phyloP scores from a whole-genome alignment of 2,329 filamentous ascomycete species.

The Colletotrichum simmondsii region DNA sequence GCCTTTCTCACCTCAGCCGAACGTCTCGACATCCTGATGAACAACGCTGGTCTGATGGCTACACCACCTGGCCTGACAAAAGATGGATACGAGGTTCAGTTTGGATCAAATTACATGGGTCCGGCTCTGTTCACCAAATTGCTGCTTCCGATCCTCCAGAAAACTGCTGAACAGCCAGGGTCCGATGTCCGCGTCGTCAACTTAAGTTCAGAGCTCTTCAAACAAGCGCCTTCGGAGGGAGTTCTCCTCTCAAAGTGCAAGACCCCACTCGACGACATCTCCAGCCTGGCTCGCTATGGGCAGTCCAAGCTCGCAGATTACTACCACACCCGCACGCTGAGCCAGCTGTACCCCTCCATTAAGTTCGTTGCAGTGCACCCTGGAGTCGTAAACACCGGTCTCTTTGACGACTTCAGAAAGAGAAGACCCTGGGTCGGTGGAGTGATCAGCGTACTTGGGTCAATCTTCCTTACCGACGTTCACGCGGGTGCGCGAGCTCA shows the following conservation, averaged over 20 bases:
- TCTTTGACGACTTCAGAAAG: neutral
- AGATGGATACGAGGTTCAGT: constrained; percentile 61
- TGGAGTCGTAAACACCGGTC: constrained; percentile 36
- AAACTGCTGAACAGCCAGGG: constrained; percentile 40
- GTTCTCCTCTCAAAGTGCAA: constrained; percentile 44
- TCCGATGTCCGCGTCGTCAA: constrained; percentile 39
- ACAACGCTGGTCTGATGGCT: constrained; percentile 58
- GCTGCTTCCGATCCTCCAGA: constrained; percentile 43
- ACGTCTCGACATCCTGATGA: constrained; percentile 55
- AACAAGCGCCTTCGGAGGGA: constrained; percentile 36
- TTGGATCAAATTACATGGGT: constrained; percentile 60
- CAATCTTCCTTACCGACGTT: neutral
- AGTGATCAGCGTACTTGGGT: neutral
- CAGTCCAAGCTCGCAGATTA: constrained; percentile 47
- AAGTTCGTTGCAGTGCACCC: constrained; percentile 42
- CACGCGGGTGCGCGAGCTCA: neutral
- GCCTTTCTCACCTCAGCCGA: constrained; percentile 45
- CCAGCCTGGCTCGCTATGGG: constrained; percentile 38
- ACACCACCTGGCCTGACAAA: constrained; percentile 46
- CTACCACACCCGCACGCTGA: constrained; percentile 42
- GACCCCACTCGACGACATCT: constrained; percentile 32
- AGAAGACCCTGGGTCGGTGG: neutral
- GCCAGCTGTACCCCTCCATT: constrained; percentile 39
- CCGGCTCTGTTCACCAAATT: constrained; percentile 55
- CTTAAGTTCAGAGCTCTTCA: constrained; percentile 40